Evolutionary conservation across 345 rosid genomes (phyloP).

Genomic region (Odontarrhena argentea): DNA sequence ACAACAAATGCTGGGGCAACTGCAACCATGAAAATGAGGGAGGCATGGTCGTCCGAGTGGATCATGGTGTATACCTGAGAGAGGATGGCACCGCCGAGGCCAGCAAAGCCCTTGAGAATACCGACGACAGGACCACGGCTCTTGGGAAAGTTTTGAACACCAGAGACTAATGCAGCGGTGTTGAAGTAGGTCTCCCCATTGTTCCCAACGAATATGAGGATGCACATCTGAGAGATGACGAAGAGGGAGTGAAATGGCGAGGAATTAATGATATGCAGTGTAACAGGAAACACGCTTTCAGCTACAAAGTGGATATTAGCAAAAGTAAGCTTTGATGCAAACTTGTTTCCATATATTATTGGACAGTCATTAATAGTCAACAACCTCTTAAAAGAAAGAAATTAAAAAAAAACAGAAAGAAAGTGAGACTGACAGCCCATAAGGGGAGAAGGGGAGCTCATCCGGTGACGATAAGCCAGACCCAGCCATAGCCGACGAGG

Average conservation of each 20-base stretch:
- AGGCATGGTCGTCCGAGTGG: conserved; percentile 74
- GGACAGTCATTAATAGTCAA: too few relatives aligned
- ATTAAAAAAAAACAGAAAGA: too few relatives aligned
- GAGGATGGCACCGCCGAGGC: conserved; percentile 93
- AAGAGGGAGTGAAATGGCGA: conserved; percentile 27
- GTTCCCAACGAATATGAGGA: conserved; percentile 87
- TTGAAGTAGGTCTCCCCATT: conserved; percentile 98
- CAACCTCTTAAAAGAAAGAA: too few relatives aligned
- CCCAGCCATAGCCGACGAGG: conserved; percentile 90
- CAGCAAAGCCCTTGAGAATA: conserved; percentile 95
- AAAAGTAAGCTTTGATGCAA: background rate
- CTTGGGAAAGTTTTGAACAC: conserved; percentile 95
- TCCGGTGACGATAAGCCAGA: conserved; percentile 88
- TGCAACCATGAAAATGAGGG: conserved; percentile 94
- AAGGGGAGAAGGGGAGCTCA: conserved; percentile 74
- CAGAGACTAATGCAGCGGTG: conserved; percentile 87
- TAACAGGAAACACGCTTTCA: too few relatives aligned
- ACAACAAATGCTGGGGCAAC: conserved; percentile 87
- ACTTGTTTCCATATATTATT: too few relatives aligned
- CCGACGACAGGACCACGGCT: conserved; percentile 98
- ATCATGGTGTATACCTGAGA: conserved; percentile 81
- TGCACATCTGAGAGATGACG: conserved; percentile 69
- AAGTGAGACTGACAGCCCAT: conserved; percentile 82
- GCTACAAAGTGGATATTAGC: background rate
- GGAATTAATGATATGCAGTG: too few relatives aligned